Base-by-base conservation (phyloP, 2,329 filamentous ascomycete genomes). In the Colletotrichum tamarilloi region DNA sequence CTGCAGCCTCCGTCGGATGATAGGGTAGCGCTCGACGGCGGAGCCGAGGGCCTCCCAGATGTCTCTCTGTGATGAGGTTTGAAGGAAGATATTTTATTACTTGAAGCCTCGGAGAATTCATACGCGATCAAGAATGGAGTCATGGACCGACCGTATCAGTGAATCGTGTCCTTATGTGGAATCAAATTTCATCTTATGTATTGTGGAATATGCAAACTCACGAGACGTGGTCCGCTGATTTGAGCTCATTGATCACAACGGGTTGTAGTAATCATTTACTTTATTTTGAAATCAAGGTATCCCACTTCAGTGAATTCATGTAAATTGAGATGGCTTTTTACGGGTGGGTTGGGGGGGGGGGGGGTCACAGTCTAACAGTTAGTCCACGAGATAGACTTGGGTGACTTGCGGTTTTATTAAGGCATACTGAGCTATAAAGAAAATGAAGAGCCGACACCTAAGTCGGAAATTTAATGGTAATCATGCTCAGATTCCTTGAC, bases 301-400 rank as follows among this genome's bases (percentile, higher is more conserved):
- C 16, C 38, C 3, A 19, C 3, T 19, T 8, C 3, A 4, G 6
- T 42, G 1, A 42, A 42, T 42, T 1, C 19, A 19, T 0, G 6
- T 42, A 5, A 19, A 19, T 16, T 19, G 3, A 1, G 1, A 42
- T 19, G 38, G 38, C 1, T 42, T 19, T 14, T 0, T 1, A 42
- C 16, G 16, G 2, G 2, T n/a, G n/a, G n/a, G n/a, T n/a, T n/a
- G 2, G 16, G 2, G 2, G 16, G 2, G 2, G 16, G 2, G 2
- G 14, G 2, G 3, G 0, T 3, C 16, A 42, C 5, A 38, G 5
- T 12, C 1, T 42, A 16, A 42, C 2, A 42, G 14, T 14, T 14
- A 42, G 14, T 16, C 38, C 14, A 42, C 14, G 14, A 8, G 5
- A 16, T 42, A 19, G 38, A 42, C 38, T 6, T 16, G 14, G 38